Evolutionary conservation across 768 basidiomycete species (phyloP).

Genomic region (Suillus cothurnatus): DNA sequence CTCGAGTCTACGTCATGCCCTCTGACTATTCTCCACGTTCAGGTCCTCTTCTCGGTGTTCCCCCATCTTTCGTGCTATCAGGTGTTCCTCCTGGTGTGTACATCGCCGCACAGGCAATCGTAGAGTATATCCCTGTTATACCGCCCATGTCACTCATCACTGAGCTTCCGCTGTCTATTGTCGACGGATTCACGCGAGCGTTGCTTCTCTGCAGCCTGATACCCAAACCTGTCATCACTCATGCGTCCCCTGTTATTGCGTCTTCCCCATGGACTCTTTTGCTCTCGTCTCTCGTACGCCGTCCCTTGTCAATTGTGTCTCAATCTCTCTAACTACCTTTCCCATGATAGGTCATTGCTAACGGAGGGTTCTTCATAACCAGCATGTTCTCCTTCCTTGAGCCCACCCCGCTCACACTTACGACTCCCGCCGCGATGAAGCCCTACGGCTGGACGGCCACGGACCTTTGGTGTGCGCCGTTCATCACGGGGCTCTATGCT

Average conservation of each 20-base stretch:
- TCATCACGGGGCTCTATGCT: conserved; percentile 77
- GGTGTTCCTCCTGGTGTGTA: conserved; percentile 68
- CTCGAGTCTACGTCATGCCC: not conserved
- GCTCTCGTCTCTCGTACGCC: conserved; percentile 67
- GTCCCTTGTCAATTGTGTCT: not conserved
- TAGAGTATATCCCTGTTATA: conserved; percentile 59
- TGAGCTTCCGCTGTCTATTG: conserved; percentile 71
- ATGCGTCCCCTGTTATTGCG: conserved; percentile 52
- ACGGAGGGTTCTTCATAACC: conserved; percentile 79
- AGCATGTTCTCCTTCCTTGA: conserved; percentile 76
- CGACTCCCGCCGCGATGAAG: conserved; percentile 78
- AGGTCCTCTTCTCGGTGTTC: conserved; percentile 65
- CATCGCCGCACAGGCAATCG: conserved; percentile 56
- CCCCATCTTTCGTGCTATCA: conserved; percentile 80
- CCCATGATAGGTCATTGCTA: conserved; percentile 59
- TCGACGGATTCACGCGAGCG: conserved; percentile 82
- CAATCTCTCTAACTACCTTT: not conserved
- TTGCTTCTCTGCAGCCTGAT: conserved; percentile 78
- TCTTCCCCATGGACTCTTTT: conserved; percentile 78
- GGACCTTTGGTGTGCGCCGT: conserved; percentile 85
- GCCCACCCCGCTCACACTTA: conserved; percentile 65
- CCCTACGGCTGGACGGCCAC: conserved; percentile 85
- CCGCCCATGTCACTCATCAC: conserved; percentile 52
- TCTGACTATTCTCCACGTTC: not conserved
- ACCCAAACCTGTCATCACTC: conserved; percentile 63